Base-by-base conservation (phyloP, 371 early-diverging fungal species). In the Syncephalastrum racemosum region DNA sequence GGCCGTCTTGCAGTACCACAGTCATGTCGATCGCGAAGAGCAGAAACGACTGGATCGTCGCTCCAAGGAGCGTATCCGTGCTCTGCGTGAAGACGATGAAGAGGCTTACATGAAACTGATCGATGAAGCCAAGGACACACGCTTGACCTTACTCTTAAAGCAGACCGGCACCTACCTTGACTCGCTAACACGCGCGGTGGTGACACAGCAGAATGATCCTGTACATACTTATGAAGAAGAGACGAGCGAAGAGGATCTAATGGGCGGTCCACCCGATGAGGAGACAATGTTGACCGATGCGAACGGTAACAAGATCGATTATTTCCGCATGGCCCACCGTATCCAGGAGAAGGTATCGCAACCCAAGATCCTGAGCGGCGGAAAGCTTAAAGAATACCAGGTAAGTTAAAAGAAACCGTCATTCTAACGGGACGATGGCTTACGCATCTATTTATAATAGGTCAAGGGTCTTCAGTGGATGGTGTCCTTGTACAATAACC, bases 391-490 rank as follows among this genome's bases (percentile, higher is more conserved):
- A 71, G 97, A 96, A 7, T 99, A 99, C 75, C 99, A 99, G 80
- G 71, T 65, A 61, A 64, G 27, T 16, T 46, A 1, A 14, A 31
- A 8, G 2, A 27, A n/a, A 18, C 5, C 22, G 15, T 10, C 48
- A 23, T 50, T 14, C 20, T 49, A 23, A 16, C 8, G 16, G 50
- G 3, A 16, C 3, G 14, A 25, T 15, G 13, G 40, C 53, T 53
- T 16, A 54, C 55, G 22, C 46, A 14, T 20, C 0, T 31, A 31
- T 31, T 0, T 31, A 13, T 12, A 24, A 36, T 51, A 67, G 73
- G 54, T 99, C 66, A 95, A 93, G 67, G 99, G 99, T 46, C 79
- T 99, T 2, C 91, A 99, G 76, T 99, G 99, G 99, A 95, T 99
- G 90, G 87, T 95, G 4, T 94, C 96, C 7, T 76, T 99, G 24